Evolutionary conservation across 768 basidiomycete species (phyloP).

Genomic region (Boletus reticuloceps): DNA sequence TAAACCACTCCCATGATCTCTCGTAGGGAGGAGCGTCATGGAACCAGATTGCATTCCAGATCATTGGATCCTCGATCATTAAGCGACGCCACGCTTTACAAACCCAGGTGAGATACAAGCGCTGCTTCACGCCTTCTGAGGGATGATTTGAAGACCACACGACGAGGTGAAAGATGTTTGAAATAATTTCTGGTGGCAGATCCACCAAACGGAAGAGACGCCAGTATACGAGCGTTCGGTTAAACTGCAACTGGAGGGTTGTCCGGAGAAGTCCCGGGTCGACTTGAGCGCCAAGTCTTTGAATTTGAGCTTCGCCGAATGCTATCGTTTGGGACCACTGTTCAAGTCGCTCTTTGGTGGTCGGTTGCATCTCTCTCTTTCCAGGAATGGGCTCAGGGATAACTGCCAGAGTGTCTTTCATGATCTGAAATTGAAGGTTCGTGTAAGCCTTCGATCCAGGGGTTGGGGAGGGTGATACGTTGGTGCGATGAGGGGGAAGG

Average conservation of each 20-base stretch:
- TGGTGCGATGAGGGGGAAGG: not conserved
- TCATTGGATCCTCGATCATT: conserved; percentile 45
- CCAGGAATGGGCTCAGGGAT: conserved; percentile 17
- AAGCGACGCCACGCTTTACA: conserved; percentile 55
- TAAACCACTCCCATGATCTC: conserved; percentile 55
- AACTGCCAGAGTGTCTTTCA: conserved; percentile 15
- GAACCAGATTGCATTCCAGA: conserved; percentile 71
- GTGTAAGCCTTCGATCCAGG: conserved; percentile 21
- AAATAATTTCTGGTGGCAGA: conserved; percentile 64
- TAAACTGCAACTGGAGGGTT: conserved; percentile 20
- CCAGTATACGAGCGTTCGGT: conserved; percentile 31
- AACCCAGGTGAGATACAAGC: conserved; percentile 55
- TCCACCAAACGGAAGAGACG: conserved; percentile 55
- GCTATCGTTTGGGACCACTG: conserved; percentile 18
- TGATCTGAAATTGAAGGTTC: conserved; percentile 16
- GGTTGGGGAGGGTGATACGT: conserved; percentile 4
- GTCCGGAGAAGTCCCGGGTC: conserved; percentile 3
- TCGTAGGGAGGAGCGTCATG: conserved; percentile 47
- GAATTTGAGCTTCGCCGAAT: conserved; percentile 21
- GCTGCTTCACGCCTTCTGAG: conserved; percentile 34
- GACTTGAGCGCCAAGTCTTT: conserved; percentile 19
- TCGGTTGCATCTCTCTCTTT: not conserved
- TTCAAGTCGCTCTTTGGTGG: conserved; percentile 1
- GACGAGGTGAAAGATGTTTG: conserved; percentile 59
- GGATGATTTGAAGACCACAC: conserved; percentile 49